Percentiles rank a stretch among this genome's conserved stretches.
phyloP scores from a whole-genome alignment of 108 stramenopile species.

The Pseudonitzschia pungens region DNA sequence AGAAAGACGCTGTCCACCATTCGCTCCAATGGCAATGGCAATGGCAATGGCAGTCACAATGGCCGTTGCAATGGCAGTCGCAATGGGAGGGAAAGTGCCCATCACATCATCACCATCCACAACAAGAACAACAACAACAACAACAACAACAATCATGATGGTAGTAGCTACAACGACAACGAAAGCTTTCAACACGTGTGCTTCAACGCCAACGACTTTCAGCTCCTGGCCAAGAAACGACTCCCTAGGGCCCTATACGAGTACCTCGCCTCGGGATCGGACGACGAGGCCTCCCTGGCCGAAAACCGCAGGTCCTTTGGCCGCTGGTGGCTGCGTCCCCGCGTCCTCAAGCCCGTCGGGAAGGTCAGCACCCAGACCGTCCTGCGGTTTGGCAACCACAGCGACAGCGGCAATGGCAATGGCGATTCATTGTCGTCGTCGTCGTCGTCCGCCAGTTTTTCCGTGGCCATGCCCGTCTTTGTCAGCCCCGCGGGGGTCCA shows the following conservation, averaged over 20 bases:
- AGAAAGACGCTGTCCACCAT: neutral
- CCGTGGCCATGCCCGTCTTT: conserved; percentile 68
- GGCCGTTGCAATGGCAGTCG: neutral
- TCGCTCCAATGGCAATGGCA: neutral
- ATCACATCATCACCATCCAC: too few relatives aligned
- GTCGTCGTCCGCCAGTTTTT: neutral
- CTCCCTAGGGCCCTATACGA: conserved; percentile 62
- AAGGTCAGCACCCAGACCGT: conserved; percentile 46
- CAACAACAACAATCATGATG: neutral
- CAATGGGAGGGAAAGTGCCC: too few relatives aligned
- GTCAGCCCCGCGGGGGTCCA: conserved; percentile 78
- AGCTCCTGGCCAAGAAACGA: conserved; percentile 40
- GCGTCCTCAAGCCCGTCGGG: conserved; percentile 66
- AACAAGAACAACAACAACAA: too few relatives aligned
- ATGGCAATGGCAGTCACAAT: neutral
- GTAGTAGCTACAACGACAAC: neutral
- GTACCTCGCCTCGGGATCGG: conserved; percentile 73
- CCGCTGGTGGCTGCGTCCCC: conserved; percentile 69
- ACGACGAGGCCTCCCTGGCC: conserved; percentile 68
- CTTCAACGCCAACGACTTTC: conserved; percentile 67
- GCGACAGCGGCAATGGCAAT: neutral
- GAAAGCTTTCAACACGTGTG: conserved; percentile 13
- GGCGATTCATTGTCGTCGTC: neutral
- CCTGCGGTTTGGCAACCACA: conserved; percentile 35
- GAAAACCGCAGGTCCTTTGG: conserved; percentile 66